Base-by-base conservation (phyloP, 176 grass and related monocot genomes). In the Puccinellia tenuiflora region DNA sequence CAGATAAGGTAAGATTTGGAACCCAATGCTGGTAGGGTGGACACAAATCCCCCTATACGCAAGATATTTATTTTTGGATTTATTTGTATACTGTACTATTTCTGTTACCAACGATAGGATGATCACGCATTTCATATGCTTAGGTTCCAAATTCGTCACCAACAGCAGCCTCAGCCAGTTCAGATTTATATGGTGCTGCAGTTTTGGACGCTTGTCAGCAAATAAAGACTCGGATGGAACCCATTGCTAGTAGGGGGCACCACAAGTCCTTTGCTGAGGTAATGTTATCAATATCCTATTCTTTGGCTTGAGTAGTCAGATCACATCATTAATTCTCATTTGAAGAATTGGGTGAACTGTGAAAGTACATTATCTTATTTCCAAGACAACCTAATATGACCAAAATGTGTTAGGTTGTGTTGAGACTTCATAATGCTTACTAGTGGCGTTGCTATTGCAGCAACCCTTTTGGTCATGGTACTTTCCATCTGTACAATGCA, bases 151-250 rank as follows among this genome's bases (percentile, higher is more conserved):
- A 98, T 91, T 64, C 96, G 85, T 93, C 91, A 84, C 90, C 96
- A 24, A 98, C 96, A 80, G 92, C 96, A 25, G 92, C 96, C 55
- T 98, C 96, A 76, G 96, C 92, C 78, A 98, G 92, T 84, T 95
- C 96, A 70, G 96, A 98, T 87, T 73, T 98, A 46, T 98, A 98
- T 81, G 96, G 96, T 51, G 92, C 92, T 82, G 96, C 96, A 30
- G 96, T 98, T 80, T 91, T 95, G 76, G 90, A 98, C 85, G 96
- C 96, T 60, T 98, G 96, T 83, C 76, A 95, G 77, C 96, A 98
- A 88, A 93, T 98, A 55, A 91, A 93, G 86, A 87, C 87, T 54
- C 88, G 96, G 15, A 98, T 98, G 96, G 84, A 98, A 90, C 87
- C 88, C 40, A 64, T 95, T 88, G 92, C 92, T 77, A 76, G 63